A percentile compares a stretch with the other conserved stretches of the same genome.
phyloP scores from a whole-genome alignment of 2,329 filamentous ascomycete species.

The Phaeophleospora eucalypticola region DNA sequence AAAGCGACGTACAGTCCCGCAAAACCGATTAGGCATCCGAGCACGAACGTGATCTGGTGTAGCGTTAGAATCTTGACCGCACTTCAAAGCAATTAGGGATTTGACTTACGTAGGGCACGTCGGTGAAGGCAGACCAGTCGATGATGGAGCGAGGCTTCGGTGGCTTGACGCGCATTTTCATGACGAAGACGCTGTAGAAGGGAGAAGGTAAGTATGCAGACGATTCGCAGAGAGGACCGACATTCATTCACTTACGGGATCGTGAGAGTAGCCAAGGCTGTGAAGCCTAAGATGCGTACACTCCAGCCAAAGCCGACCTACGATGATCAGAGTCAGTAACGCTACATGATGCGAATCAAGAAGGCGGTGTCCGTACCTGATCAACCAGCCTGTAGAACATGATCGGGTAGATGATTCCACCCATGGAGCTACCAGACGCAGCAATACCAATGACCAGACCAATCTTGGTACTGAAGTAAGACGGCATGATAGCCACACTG shows the following conservation, averaged over 20 bases:
- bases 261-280: constrained; percentile 28
- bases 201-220: not conserved
- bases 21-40: constrained; percentile 37
- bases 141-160: constrained; percentile 35
- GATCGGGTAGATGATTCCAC: constrained; percentile 34
- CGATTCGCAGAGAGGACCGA: too few relatives aligned
- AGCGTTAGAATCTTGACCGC: not conserved
- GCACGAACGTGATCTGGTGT: constrained; percentile 30
- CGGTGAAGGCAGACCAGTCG: constrained; percentile 39
- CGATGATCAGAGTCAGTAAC: not conserved
- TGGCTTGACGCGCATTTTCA: constrained; percentile 36
- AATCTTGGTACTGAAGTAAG: constrained; percentile 46
- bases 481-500: constrained; percentile 44
- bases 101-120: constrained; percentile 32
- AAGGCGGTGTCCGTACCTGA: too few relatives aligned
- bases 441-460: constrained; percentile 45
- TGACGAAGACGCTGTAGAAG: constrained; percentile 26
- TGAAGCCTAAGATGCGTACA: constrained; percentile 32
- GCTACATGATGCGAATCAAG: too few relatives aligned
- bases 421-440: constrained; percentile 42
- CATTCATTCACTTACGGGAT: not conserved
- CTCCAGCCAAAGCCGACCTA: constrained; percentile 30
- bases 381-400: constrained; percentile 33
- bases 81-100: not conserved
- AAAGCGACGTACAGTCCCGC: constrained; percentile 39